A percentile compares a stretch with the other conserved stretches of the same genome.
Conservation (phyloP, 441 rosid genomes). For the Erodium moschatum region DNA sequence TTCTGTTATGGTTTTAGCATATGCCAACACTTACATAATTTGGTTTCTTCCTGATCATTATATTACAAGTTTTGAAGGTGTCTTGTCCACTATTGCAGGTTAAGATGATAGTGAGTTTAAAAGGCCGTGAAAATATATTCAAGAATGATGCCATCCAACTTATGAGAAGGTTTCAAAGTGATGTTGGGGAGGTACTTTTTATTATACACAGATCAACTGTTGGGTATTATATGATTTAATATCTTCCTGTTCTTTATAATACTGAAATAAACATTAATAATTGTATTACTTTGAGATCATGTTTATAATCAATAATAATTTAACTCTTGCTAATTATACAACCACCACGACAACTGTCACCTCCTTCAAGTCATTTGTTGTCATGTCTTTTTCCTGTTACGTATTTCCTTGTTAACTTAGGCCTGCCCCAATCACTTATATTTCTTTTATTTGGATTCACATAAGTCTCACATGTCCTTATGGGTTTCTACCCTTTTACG, state of each 20-base stretch:
- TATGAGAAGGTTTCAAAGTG: neutral
- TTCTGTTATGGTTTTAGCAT: neutral
- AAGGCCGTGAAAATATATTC: conserved; percentile 7
- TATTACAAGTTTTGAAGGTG: neutral
- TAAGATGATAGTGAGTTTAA: neutral
- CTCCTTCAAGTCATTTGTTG: no score
- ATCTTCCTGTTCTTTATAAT: neutral
- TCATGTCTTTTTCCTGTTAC: no score
- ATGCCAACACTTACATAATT: neutral
- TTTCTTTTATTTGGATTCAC: no score
- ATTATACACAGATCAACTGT: neutral
- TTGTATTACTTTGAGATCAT: neutral
- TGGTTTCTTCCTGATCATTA: neutral
- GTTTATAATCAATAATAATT: no score
- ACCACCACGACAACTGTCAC: no score
- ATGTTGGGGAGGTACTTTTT: conserved; percentile 2
- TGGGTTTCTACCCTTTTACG: no score
- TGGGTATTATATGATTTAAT: neutral
- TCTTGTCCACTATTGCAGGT: neutral
- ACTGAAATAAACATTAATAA: neutral
- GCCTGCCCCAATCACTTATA: no score
- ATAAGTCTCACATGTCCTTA: no score
- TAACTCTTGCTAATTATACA: no score
- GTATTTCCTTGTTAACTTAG: no score
- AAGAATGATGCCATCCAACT: neutral